Evolutionary conservation across 2,329 filamentous ascomycete genomes (phyloP), one percentile per base, ranked within the genome.

Genomic region (Colletotrichum lentis): DNA sequence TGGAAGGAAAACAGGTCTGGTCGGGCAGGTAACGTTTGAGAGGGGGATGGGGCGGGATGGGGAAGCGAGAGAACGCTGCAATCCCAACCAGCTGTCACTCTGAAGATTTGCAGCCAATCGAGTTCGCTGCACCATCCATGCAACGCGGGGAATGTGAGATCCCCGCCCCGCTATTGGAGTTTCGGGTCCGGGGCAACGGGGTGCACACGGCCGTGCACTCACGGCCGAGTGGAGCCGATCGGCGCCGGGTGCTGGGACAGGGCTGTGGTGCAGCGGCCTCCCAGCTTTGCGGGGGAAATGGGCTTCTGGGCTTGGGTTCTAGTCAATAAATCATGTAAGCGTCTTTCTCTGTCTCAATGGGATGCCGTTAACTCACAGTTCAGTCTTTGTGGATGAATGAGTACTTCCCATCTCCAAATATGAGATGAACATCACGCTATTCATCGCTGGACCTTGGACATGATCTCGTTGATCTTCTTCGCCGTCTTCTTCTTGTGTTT

Each of bases 361-460:
- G 5, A 14, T 5, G 3, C 22, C 5, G 41, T 3, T 3, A 3
- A 46, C 41, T 31, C 7, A 57, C 54, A 5, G 16, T 24, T 57
- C 41, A 57, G 10, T 57, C 5, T 46, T 18, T 12, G 6, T 20
- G 12, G 12, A 35, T 6, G 55, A 12, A 18, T 6, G 18, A 14
- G 22, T 22, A 35, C 1, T 46, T 39, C 10, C 24, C 41, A 12
- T 31, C 16, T 6, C 24, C 22, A 18, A 31, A 35, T 14, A 44
- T 57, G 3, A 20, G n/a, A 53, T 20, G 18, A 14, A 22, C 6
- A 16, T 44, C 24, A 20, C 1, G 41, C 3, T 5, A 11, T 3
- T 57, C 54, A 46, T 57, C 35, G 27, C 22, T 57, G 10, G 10
- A 31, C 43, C 43, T 39, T 59, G n/a, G n/a, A 39, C 16, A 54